Conservation (phyloP, 2,329 filamentous ascomycete species). For the Fusarium sp. region DNA sequence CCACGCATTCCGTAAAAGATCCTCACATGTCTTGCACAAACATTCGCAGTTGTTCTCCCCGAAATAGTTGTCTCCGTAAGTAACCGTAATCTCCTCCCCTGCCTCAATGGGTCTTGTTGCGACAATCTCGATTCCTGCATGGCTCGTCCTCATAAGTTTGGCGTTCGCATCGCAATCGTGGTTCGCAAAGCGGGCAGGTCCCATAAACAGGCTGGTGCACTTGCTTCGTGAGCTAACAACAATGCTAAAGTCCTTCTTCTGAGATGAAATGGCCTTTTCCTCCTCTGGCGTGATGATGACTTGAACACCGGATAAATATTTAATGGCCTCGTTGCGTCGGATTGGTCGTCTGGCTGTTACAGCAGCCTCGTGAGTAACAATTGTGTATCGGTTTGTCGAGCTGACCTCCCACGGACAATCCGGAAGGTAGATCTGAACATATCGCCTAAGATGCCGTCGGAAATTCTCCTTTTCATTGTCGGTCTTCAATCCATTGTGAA, state of each 20-base stretch:
- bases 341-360: conserved; percentile 84
- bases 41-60: conserved; percentile 95
- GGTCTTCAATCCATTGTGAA: conserved; percentile 72
- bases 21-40: conserved; percentile 88
- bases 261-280: conserved; percentile 80
- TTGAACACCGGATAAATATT: conserved; percentile 90
- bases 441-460: conserved; percentile 83
- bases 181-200: conserved; percentile 94
- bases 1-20: conserved; percentile 83
- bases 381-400: conserved; percentile 94
- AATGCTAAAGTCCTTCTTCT: conserved; percentile 95
- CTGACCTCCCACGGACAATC: conserved; percentile 94
- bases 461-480: conserved; percentile 89
- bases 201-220: conserved; percentile 89
- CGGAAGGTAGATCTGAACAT: conserved; percentile 90
- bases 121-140: conserved; percentile 90
- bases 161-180: conserved; percentile 97
- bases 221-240: conserved; percentile 94
- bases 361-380: conserved; percentile 87
- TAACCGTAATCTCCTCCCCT: conserved; percentile 96
- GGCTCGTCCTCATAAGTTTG: conserved; percentile 82
- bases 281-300: conserved; percentile 93
- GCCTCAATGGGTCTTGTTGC: conserved; percentile 82
- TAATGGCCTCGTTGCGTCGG: conserved; percentile 84
- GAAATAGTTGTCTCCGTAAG: conserved; percentile 96